A percentile compares a stretch with the other conserved stretches of the same genome.
These are phyloP conservation scores for Tremellales sp. DNA, from an alignment of 1,284 basidiomycete species.

Conservation along the genomic window DNA sequence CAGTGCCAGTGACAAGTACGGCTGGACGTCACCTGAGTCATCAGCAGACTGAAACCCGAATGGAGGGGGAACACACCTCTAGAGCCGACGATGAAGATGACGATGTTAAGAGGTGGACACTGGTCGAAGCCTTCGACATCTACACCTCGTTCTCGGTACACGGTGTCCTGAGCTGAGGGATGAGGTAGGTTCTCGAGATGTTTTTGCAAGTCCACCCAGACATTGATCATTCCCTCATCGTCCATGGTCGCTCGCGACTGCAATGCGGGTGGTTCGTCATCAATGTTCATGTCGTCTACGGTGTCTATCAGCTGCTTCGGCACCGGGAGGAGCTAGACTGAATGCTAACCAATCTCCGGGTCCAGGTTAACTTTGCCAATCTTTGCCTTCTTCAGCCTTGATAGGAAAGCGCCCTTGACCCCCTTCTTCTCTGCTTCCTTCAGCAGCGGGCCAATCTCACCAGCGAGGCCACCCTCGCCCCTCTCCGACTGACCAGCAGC, in stretches of 20 bases:
- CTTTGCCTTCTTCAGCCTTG: conserved; percentile 12
- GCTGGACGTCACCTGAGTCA: conserved; percentile 63
- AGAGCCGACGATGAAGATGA: conserved; percentile 63
- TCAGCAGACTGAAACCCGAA: conserved; percentile 1
- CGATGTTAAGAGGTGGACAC: conserved; percentile 56
- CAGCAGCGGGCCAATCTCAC: neutral
- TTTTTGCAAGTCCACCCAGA: conserved; percentile 51
- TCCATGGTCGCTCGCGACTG: conserved; percentile 37
- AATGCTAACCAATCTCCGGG: conserved; percentile 29
- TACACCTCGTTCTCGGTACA: conserved; percentile 57
- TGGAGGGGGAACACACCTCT: conserved; percentile 51
- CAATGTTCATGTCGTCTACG: conserved; percentile 35
- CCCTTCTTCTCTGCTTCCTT: neutral
- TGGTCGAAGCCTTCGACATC: conserved; percentile 45
- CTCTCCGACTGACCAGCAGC: no score
- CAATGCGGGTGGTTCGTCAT: conserved; percentile 34
- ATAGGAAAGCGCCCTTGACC: neutral
- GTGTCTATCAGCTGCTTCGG: neutral
- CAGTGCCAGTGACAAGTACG: conserved; percentile 62
- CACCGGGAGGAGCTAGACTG: neutral
- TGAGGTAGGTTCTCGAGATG: conserved; percentile 54
- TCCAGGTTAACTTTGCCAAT: conserved; percentile 23
- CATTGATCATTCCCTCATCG: conserved; percentile 39
- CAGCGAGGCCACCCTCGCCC: no score
- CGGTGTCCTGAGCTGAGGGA: conserved; percentile 52